A percentile compares a stretch with the other conserved stretches of the same genome.
phyloP scores from a whole-genome alignment of 257 asterid species.

The Solanum pimpinellifolium region DNA sequence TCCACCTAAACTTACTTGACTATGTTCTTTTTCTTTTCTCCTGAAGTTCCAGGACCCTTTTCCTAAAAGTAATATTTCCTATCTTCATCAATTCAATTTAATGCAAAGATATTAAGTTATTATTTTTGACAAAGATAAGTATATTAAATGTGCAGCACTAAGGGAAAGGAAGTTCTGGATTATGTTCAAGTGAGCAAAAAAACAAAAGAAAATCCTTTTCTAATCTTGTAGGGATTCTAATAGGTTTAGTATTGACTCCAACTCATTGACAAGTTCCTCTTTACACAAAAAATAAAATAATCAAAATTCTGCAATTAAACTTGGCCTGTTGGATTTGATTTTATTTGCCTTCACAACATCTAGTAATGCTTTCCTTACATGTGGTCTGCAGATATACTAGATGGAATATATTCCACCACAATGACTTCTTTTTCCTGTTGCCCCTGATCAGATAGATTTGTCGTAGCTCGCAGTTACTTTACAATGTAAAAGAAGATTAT shows the following conservation, averaged over 20 bases:
- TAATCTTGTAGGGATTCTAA: neutral
- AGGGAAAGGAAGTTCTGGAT: neutral
- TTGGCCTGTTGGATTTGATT: neutral
- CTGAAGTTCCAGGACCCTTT: neutral
- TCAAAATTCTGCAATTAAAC: neutral
- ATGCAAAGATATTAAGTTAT: neutral
- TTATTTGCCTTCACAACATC: neutral
- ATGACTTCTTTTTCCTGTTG: neutral
- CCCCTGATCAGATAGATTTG: neutral
- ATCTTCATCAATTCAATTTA: neutral
- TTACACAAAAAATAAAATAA: neutral
- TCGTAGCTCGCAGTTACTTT: neutral
- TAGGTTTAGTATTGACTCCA: neutral
- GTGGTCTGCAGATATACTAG: neutral
- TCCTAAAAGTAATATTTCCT: neutral
- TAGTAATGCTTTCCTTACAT: neutral
- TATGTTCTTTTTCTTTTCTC: neutral
- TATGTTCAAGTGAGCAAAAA: neutral
- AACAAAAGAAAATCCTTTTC: neutral
- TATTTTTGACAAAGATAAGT: neutral
- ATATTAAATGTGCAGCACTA: neutral
- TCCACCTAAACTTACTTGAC: neutral
- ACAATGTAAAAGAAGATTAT: neutral
- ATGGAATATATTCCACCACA: neutral
- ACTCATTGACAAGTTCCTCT: neutral